These are phyloP conservation scores for Aspergillus wentii DNA, from an alignment of 495 filamentous ascomycete species.

Conservation along the genomic window DNA sequence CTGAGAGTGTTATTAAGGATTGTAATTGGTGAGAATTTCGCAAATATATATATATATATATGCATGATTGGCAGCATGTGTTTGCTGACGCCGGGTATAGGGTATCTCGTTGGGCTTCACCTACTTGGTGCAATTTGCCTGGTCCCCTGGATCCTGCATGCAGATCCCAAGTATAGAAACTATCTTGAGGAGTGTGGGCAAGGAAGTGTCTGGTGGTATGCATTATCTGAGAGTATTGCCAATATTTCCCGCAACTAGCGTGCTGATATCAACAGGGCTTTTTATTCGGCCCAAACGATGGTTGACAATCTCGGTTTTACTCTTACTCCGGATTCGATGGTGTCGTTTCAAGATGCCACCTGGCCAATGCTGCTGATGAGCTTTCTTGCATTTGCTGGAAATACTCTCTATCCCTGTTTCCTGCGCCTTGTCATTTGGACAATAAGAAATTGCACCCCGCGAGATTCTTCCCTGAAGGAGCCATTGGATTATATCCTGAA, in stretches of 20 bases:
- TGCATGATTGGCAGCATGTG: too few species aligned
- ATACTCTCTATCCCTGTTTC: constrained; percentile 78
- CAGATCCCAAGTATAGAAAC: constrained; percentile 44
- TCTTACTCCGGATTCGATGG: constrained; percentile 80
- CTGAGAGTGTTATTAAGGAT: too few species aligned
- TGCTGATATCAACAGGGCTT: too few species aligned
- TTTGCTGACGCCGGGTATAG: too few species aligned
- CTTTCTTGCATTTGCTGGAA: constrained; percentile 76
- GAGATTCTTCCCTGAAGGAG: constrained; percentile 20
- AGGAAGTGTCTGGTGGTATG: constrained; percentile 65
- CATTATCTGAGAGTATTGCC: too few species aligned
- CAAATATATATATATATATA: constrained; percentile 69
- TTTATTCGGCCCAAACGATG: constrained; percentile 32
- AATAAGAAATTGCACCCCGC: constrained; percentile 46
- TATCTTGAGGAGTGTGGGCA: constrained; percentile 52
- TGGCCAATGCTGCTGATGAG: constrained; percentile 64
- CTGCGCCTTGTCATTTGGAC: constrained; percentile 77
- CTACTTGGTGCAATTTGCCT: constrained; percentile 66
- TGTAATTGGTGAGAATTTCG: too few species aligned
- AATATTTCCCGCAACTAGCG: too few species aligned
- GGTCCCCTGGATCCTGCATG: constrained; percentile 72
- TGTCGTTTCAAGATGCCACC: constrained; percentile 64
- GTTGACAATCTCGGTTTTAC: constrained; percentile 56
- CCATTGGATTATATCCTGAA: constrained; percentile 50
- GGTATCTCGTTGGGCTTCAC: too few species aligned